Percentiles rank a stretch among this genome's conserved stretches.
phyloP scores from a whole-genome alignment of 169 alveolate species.

The Eimeria tenella region DNA sequence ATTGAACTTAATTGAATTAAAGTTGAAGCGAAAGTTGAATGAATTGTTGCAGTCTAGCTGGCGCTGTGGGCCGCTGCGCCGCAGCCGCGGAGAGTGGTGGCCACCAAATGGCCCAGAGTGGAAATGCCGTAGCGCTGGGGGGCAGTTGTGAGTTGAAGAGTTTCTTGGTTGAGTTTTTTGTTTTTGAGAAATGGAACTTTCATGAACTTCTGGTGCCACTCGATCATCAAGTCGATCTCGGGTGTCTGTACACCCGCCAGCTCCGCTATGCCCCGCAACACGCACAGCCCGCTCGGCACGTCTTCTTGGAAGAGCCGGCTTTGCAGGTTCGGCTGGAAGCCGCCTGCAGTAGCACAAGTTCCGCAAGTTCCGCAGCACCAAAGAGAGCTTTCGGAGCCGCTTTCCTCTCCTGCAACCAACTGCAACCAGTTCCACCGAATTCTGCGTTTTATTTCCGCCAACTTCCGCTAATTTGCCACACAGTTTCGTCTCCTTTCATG shows the following conservation, averaged over 20 bases:
- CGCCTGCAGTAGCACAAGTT: constrained; percentile 31
- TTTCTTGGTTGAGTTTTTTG: constrained; percentile 47
- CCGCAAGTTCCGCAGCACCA: background rate
- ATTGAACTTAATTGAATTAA: too few species aligned
- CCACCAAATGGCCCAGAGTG: background rate
- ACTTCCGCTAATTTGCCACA: too few species aligned
- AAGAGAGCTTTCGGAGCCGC: background rate
- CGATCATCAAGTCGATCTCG: constrained; percentile 75
- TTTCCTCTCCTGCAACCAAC: too few species aligned
- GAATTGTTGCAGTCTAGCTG: too few species aligned
- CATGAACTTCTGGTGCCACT: constrained; percentile 81
- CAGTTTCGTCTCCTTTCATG: too few species aligned
- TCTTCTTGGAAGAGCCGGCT: constrained; percentile 72
- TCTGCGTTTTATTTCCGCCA: too few species aligned
- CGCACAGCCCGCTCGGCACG: constrained; percentile 77
- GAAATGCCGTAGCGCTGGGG: constrained; percentile 37
- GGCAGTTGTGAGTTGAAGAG: constrained; percentile 10
- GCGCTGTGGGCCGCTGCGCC: background rate
- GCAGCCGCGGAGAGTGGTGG: constrained; percentile 57
- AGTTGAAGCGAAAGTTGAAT: too few species aligned
- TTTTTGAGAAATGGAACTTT: constrained; percentile 45
- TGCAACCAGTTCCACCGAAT: too few species aligned
- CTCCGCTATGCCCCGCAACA: constrained; percentile 75
- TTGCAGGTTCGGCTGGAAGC: constrained; percentile 53
- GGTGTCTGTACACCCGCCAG: constrained; percentile 74